A percentile compares a stretch with the other conserved stretches of the same genome.
These are phyloP conservation scores for Symmetrospora coprosmae DNA, from an alignment of 768 basidiomycete genomes.

Conservation along the genomic window DNA sequence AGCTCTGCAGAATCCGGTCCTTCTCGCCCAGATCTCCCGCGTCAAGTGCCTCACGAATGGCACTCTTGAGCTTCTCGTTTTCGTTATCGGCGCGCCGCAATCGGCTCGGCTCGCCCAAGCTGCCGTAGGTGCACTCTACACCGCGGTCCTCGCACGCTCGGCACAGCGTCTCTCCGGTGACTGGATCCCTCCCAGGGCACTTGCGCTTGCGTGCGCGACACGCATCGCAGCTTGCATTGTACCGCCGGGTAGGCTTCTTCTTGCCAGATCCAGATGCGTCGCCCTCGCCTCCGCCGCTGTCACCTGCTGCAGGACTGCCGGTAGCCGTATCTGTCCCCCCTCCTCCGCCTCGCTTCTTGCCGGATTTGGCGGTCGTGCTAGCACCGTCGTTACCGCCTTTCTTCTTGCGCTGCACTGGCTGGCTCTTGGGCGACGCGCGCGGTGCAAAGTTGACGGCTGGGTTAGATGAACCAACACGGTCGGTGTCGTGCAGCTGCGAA, in stretches of 20 bases:
- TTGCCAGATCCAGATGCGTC: background rate
- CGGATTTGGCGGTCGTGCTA: background rate
- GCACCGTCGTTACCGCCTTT: background rate
- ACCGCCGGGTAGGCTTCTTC: background rate
- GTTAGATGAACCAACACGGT: no score
- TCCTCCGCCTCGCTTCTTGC: background rate
- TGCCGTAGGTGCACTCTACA: constrained; percentile 6
- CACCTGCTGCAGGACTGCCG: background rate
- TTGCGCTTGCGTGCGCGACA: constrained; percentile 3
- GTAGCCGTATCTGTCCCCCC: background rate
- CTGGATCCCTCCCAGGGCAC: background rate
- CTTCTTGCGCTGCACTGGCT: background rate
- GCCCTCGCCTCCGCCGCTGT: background rate
- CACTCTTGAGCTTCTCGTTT: background rate
- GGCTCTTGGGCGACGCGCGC: no score
- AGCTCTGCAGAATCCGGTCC: constrained; percentile 1
- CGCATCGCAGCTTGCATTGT: constrained; percentile 13
- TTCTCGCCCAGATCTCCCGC: background rate
- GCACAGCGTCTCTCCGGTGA: background rate
- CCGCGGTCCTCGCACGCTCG: background rate
- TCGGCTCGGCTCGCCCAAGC: background rate
- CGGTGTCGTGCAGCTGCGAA: no score
- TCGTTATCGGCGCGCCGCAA: background rate
- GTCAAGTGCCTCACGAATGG: background rate
- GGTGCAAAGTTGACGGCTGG: no score